Conservation (phyloP, 371 early-diverging fungal species). For the Coemansia sp. region DNA sequence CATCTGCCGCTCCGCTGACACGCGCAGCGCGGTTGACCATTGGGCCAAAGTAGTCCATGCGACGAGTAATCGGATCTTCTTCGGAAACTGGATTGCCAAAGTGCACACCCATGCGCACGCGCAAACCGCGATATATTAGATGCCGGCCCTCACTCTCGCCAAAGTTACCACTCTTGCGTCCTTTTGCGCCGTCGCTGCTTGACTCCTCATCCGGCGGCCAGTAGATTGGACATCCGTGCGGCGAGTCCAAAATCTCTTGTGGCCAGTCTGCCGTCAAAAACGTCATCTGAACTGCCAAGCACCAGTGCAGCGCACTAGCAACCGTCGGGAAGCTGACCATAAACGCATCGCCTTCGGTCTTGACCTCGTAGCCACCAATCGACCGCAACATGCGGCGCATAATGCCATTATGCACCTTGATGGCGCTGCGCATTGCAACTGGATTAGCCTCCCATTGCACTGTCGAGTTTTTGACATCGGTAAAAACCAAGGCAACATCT, state of each 20-base stretch:
- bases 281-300: slow-evolving; percentile 83
- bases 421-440: slow-evolving; percentile 84
- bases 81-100: slow-evolving; percentile 90
- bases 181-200: not conserved
- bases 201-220: slow-evolving; percentile 51
- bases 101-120: slow-evolving; percentile 95
- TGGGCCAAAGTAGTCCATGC: slow-evolving; percentile 97
- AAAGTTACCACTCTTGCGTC: slow-evolving; percentile 7
- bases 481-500: slow-evolving; percentile 87
- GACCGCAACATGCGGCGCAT: slow-evolving; percentile 82
- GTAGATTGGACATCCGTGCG: slow-evolving; percentile 77
- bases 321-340: slow-evolving; percentile 92
- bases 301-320: slow-evolving; percentile 85
- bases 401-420: slow-evolving; percentile 82
- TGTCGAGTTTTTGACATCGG: slow-evolving; percentile 95
- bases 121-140: slow-evolving; percentile 81
- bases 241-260: slow-evolving; percentile 76
- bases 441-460: slow-evolving; percentile 89
- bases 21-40: slow-evolving; percentile 90
- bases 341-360: slow-evolving; percentile 96
- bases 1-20: slow-evolving; percentile 85
- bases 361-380: slow-evolving; percentile 94
- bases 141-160: slow-evolving; percentile 35
- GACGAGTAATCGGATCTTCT: slow-evolving; percentile 82
- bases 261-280: slow-evolving; percentile 91